Conservation (phyloP, 257 asterid species). For the Ballota nigra region DNA sequence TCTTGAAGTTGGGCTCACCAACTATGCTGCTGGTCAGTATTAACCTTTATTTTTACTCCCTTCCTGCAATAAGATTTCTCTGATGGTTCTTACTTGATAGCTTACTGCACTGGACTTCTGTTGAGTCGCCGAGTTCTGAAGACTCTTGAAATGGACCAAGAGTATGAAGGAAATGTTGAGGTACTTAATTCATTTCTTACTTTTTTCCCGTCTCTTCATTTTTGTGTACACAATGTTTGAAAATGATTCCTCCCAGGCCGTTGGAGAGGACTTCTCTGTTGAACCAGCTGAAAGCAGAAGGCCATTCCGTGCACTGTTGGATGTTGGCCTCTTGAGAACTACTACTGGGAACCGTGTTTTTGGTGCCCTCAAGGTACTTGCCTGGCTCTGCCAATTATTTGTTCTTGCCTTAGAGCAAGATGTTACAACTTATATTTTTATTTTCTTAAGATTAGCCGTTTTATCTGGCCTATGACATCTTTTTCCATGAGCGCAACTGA, state of each 20-base stretch:
- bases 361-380: slow-evolving; percentile 63
- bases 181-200: slow-evolving; percentile 11
- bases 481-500: background rate
- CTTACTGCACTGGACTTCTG: slow-evolving; percentile 59
- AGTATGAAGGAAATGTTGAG: slow-evolving; percentile 56
- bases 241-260: slow-evolving; percentile 39
- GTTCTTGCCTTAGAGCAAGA: background rate
- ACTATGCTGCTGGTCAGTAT: slow-evolving; percentile 73
- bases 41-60: background rate
- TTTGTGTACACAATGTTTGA: background rate
- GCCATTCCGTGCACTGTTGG: slow-evolving; percentile 67
- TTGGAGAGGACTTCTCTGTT: slow-evolving; percentile 63
- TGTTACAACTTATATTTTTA: background rate
- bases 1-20: slow-evolving; percentile 80
- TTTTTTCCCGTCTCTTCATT: background rate
- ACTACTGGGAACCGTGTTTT: slow-evolving; percentile 65
- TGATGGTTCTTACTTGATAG: slow-evolving; percentile 22
- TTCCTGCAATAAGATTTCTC: background rate
- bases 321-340: slow-evolving; percentile 56
- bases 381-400: background rate
- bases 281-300: slow-evolving; percentile 61
- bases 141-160: slow-evolving; percentile 42
- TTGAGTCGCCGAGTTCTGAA: slow-evolving; percentile 46
- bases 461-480: background rate
- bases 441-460: background rate